These are phyloP conservation scores for Wickerhamiella galacta DNA, from an alignment of 805 yeast genomes.

Conservation along the genomic window DNA sequence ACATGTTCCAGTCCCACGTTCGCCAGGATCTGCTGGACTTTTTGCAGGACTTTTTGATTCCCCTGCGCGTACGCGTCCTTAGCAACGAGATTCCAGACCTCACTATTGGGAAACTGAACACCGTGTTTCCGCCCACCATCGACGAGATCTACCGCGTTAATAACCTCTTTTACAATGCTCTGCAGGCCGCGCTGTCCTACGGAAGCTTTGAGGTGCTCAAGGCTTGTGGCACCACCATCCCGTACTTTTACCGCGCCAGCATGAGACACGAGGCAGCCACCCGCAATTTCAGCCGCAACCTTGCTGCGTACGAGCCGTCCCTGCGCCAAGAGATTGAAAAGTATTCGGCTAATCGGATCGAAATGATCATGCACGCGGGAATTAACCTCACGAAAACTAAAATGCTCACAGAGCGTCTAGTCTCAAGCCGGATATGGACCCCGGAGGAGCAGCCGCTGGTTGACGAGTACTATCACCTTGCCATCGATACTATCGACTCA, in stretches of 20 bases:
- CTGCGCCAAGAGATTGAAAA: constrained; percentile 22
- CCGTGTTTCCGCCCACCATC: constrained; percentile 83
- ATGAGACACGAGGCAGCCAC: constrained; percentile 91
- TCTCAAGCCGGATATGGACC: constrained; percentile 33
- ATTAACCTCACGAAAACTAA: constrained; percentile 57
- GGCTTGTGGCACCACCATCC: constrained; percentile 69
- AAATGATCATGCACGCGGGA: constrained; percentile 48
- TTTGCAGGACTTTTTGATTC: constrained; percentile 62
- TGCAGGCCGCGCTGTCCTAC: constrained; percentile 45
- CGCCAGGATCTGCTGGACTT: constrained; percentile 58
- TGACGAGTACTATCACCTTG: constrained; percentile 32
- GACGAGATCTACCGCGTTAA: constrained; percentile 87
- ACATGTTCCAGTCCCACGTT: constrained; percentile 55
- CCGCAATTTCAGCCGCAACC: constrained; percentile 36
- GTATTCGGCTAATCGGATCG: constrained; percentile 34
- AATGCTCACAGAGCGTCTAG: constrained; percentile 46
- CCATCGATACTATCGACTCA: constrained; percentile 56
- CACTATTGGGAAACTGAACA: constrained; percentile 52
- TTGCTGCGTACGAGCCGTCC: constrained; percentile 28
- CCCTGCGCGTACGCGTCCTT: constrained; percentile 54
- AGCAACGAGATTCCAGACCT: constrained; percentile 33
- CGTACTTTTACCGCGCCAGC: constrained; percentile 83
- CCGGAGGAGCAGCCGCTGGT: constrained; percentile 18
- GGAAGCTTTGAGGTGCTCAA: constrained; percentile 65
- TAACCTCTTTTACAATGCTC: constrained; percentile 63